Conservation (phyloP, 768 basidiomycete genomes). For the Termitomyces sp. region DNA sequence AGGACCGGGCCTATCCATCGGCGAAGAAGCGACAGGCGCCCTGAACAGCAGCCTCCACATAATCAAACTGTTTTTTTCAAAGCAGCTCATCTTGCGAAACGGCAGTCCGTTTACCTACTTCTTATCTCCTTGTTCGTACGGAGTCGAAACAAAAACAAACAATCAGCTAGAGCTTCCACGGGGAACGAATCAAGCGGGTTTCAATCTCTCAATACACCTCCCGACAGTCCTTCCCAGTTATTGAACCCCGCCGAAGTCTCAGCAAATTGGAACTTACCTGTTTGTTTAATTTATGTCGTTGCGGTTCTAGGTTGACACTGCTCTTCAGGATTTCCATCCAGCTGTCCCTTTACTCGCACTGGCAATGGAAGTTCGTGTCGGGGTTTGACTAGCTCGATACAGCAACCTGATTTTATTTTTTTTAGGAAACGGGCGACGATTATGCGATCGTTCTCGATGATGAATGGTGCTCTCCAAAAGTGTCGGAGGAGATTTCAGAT, state of each 20-base stretch:
- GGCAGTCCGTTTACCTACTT: not conserved
- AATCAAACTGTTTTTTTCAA: conserved; percentile 14
- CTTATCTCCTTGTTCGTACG: not conserved
- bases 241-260: not conserved
- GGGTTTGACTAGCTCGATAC: no score
- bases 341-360: conserved; percentile 6
- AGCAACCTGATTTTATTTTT: no score
- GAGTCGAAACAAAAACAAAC: not conserved
- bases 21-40: not conserved
- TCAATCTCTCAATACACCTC: not conserved
- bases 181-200: not conserved
- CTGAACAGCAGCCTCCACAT: not conserved
- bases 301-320: not conserved
- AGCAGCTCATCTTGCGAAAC: conserved; percentile 8
- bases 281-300: not conserved
- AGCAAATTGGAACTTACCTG: not conserved
- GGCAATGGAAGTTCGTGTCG: conserved; percentile 7
- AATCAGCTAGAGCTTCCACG: not conserved
- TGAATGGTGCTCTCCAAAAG: conserved; percentile 1
- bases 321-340: conserved; percentile 12
- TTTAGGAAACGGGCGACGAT: not conserved
- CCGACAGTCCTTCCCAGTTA: not conserved
- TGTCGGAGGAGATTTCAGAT: not conserved
- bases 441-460: not conserved
- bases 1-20: not conserved